Evolutionary conservation across 495 filamentous ascomycete genomes (phyloP).

Genomic region (Pyrenula aspistea): DNA sequence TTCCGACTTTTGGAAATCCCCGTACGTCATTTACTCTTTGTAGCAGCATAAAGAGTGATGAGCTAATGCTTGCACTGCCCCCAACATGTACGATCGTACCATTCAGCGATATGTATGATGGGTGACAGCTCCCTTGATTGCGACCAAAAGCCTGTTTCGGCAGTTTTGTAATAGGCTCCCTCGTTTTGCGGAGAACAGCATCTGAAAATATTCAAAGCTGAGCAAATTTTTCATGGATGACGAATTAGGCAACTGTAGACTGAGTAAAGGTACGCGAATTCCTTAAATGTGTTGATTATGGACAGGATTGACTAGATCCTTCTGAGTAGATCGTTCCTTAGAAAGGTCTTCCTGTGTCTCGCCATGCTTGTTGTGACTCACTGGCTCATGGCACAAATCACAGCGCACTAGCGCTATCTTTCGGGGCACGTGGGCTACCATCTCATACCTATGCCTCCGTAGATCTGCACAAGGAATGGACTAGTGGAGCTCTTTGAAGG

Average conservation of each 20-base stretch:
- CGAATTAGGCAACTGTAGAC: neutral
- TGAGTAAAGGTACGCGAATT: neutral
- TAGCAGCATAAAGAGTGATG: too few relatives aligned
- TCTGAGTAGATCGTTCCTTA: neutral
- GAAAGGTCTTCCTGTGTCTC: neutral
- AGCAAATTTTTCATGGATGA: neutral
- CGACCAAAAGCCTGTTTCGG: neutral
- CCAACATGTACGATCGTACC: too few relatives aligned
- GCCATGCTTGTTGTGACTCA: neutral
- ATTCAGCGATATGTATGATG: too few relatives aligned
- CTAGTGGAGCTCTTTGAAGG: neutral
- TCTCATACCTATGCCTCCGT: neutral
- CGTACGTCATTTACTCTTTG: too few relatives aligned
- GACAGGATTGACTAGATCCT: neutral
- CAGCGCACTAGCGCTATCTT: neutral
- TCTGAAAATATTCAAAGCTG: neutral
- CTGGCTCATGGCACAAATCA: neutral
- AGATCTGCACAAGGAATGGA: neutral
- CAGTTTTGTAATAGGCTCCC: neutral
- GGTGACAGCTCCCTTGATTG: too few relatives aligned
- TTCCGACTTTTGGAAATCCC: too few relatives aligned
- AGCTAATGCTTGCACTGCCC: too few relatives aligned
- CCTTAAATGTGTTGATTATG: neutral
- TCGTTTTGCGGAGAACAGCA: neutral
- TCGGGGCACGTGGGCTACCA: neutral